A percentile compares a stretch with the other conserved stretches of the same genome.
Conservation (phyloP, 352 stramenopile species). For the Bremia lactucae region DNA sequence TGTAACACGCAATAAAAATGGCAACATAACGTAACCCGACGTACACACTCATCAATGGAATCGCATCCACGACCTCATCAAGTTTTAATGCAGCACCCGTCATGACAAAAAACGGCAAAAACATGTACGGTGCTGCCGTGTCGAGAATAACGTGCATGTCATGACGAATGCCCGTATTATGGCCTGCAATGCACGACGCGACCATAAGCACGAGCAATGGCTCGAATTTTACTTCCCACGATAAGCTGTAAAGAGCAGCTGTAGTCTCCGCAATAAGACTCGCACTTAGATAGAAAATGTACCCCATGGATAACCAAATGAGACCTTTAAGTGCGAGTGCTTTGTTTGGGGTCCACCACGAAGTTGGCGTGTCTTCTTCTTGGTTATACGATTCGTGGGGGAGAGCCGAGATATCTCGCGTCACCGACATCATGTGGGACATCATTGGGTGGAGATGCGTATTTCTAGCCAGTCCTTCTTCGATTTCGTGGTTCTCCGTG, state of each 20-base stretch:
- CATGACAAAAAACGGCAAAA: constrained; percentile 69
- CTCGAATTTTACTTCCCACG: constrained; percentile 61
- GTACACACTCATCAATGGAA: constrained; percentile 57
- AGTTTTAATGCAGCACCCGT: constrained; percentile 53
- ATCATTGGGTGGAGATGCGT: constrained; percentile 6
- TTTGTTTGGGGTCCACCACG: constrained; percentile 12
- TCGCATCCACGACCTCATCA: constrained; percentile 41
- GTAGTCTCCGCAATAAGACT: constrained; percentile 28
- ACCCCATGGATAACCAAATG: constrained; percentile 53
- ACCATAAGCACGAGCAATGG: constrained; percentile 57
- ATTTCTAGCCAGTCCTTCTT: neutral
- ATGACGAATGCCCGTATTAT: constrained; percentile 43
- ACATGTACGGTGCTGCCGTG: constrained; percentile 51
- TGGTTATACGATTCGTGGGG: constrained; percentile 37
- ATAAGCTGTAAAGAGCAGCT: constrained; percentile 31
- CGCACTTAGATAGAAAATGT: constrained; percentile 46
- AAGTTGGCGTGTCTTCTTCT: constrained; percentile 14
- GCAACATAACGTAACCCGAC: constrained; percentile 43
- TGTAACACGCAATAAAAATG: constrained; percentile 57
- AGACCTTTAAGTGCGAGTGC: constrained; percentile 48
- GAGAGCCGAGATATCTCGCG: constrained; percentile 27
- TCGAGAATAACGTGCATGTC: constrained; percentile 72
- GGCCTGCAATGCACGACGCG: constrained; percentile 47
- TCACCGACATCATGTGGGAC: constrained; percentile 10
- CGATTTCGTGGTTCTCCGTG: constrained; percentile 2